phyloP scores from a whole-genome alignment of 148 eudicot genomes.

The Gaultheria prostrata region DNA sequence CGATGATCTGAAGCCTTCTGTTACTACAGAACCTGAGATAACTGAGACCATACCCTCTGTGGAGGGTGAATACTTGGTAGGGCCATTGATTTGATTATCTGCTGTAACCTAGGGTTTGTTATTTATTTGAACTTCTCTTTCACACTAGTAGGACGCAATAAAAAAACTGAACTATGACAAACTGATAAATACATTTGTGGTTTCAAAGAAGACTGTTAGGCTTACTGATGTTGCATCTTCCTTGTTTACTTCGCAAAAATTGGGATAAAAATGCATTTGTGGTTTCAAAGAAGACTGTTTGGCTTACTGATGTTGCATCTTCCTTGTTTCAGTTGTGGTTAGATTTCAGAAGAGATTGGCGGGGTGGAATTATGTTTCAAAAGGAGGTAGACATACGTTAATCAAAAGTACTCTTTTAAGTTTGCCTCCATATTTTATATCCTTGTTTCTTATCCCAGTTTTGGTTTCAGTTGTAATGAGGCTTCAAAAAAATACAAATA shows the following conservation, averaged over 20 bases:
- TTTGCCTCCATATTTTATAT: too few species aligned
- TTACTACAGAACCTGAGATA: conserved; percentile 96
- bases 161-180: not conserved
- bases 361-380: too few species aligned
- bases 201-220: not conserved
- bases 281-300: too few species aligned
- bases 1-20: conserved; percentile 94
- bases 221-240: not conserved
- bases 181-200: not conserved
- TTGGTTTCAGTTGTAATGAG: too few species aligned
- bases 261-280: too few species aligned
- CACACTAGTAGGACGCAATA: not conserved
- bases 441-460: too few species aligned
- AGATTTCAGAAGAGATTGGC: too few species aligned
- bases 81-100: conserved; percentile 15
- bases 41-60: conserved; percentile 54
- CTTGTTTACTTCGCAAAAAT: not conserved
- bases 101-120: not conserved
- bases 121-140: not conserved
- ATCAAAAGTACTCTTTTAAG: too few species aligned
- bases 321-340: too few species aligned
- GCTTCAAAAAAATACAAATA: too few species aligned
- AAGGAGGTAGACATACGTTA: too few species aligned
- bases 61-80: conserved; percentile 86
- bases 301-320: too few species aligned